A percentile compares a stretch with the other conserved stretches of the same genome.
Conservation (phyloP, 176 grass and related monocot genomes). For the Cenchrus fungigraminus region DNA sequence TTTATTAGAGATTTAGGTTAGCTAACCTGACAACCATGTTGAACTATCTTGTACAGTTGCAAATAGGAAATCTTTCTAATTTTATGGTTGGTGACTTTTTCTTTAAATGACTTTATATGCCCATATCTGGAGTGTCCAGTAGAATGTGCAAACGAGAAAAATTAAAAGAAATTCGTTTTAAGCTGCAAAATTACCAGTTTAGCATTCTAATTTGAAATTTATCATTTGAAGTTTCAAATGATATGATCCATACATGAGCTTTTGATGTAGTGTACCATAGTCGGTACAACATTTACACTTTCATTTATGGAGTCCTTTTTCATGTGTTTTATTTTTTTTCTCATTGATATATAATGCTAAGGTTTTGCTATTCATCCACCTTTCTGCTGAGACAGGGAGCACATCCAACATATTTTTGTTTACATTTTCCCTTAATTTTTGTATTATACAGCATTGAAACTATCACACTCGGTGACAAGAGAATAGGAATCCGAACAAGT, state of each 20-base stretch:
- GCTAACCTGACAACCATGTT: background rate
- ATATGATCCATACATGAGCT: background rate
- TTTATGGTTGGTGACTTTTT: background rate
- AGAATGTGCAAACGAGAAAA: background rate
- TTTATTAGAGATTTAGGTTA: background rate
- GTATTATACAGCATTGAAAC: conserved; percentile 78
- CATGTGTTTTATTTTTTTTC: background rate
- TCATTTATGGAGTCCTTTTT: background rate
- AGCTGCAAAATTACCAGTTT: background rate
- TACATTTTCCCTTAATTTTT: conserved; percentile 13
- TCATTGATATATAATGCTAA: background rate
- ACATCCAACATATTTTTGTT: background rate
- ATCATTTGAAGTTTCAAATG: background rate
- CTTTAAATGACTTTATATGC: background rate
- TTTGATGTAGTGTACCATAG: conserved; percentile 3
- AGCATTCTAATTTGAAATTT: background rate
- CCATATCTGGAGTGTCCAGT: background rate
- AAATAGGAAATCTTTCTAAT: background rate
- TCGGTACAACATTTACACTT: background rate
- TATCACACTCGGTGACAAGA: conserved; percentile 95
- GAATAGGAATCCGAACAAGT: conserved; percentile 94
- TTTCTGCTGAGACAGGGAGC: background rate
- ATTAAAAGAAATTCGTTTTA: background rate
- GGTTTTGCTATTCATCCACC: background rate
- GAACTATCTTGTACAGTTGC: background rate